Base-by-base conservation (phyloP, 2,329 filamentous ascomycete species). In the Rutstroemia sp. region DNA sequence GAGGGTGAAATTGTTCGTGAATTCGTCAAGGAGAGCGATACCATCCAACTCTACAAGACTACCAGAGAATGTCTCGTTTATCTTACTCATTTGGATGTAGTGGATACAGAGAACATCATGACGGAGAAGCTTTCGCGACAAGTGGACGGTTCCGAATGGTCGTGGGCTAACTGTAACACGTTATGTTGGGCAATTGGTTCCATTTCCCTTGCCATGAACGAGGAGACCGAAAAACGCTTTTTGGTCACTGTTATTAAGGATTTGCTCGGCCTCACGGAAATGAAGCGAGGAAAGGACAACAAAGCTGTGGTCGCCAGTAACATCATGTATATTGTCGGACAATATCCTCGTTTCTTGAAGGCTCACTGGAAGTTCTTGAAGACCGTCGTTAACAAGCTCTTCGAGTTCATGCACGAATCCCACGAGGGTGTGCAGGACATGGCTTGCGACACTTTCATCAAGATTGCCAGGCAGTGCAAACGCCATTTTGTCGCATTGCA, bases 311-410 rank as follows among this genome's bases (percentile, higher is more conserved):
- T 99, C 42, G 94, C 94, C 61, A 96, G 90, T 75, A 99, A 99
- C 75, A 99, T 99, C 69, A 99, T 99, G 94, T 99, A 99, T 72
- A 99, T 99, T 75, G 94, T 99, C 60, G 94, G 94, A 58, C 94
- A 99, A 70, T 99, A 99, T 70, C 94, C 94, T 39, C 89, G 94
- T 19, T 99, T 99, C 76, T 77, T 99, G 67, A 99, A 99, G 77
- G 94, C 94, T 1, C 94, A 99, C 73, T 99, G 94, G 94, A 99
- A 99, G 72, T 99, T 99, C 75, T 78, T 99, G 56, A 99, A 99
- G 83, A 99, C 94, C 2, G 94, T 99, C 17, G 94, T 99, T 68
- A 99, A 99, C 76, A 99, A 99, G 77, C 81, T 99, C 5, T 99
- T 99, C 68, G 94, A 99, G 75, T 99, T 99, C 70, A 99, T 99